phyloP scores from a whole-genome alignment of 2,329 filamentous ascomycete species.

The Alternaria alternata region DNA sequence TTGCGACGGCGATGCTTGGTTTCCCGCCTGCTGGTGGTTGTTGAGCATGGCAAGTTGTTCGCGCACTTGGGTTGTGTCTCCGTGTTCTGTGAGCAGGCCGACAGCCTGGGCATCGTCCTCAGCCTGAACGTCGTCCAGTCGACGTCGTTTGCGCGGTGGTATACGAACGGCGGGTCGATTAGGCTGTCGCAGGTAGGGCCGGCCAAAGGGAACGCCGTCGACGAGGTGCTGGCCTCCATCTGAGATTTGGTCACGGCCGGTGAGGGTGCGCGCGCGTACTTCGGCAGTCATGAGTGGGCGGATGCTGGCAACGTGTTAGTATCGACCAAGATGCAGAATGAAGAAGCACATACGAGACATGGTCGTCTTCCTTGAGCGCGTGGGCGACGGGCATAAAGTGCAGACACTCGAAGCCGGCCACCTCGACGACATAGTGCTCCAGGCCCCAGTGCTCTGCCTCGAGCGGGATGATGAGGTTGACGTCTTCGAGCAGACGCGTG shows the following conservation, averaged over 20 bases:
- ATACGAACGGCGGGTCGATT: conserved; percentile 74
- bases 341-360: conserved; percentile 70
- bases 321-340: neutral
- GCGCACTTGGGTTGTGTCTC: conserved; percentile 3
- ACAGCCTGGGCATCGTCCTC: conserved; percentile 21
- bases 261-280: conserved; percentile 73
- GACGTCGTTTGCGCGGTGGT: conserved; percentile 74
- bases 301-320: conserved; percentile 63
- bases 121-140: conserved; percentile 44
- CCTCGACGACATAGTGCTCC: conserved; percentile 87
- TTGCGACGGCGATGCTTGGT: neutral
- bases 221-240: conserved; percentile 79
- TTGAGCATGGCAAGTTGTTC: neutral
- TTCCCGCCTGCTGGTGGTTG: neutral
- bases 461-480: conserved; percentile 82
- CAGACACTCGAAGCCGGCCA: conserved; percentile 81
- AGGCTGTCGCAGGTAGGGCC: conserved; percentile 68
- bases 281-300: conserved; percentile 80
- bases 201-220: conserved; percentile 86
- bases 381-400: conserved; percentile 79
- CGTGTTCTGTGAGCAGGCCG: conserved; percentile 22
- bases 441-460: conserved; percentile 84
- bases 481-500: conserved; percentile 75
- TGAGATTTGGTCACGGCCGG: conserved; percentile 83
- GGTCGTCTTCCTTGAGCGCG: conserved; percentile 82